Evolutionary conservation across 75 land plant genomes (phyloP).

Genomic region (Gnetum montanum): DNA sequence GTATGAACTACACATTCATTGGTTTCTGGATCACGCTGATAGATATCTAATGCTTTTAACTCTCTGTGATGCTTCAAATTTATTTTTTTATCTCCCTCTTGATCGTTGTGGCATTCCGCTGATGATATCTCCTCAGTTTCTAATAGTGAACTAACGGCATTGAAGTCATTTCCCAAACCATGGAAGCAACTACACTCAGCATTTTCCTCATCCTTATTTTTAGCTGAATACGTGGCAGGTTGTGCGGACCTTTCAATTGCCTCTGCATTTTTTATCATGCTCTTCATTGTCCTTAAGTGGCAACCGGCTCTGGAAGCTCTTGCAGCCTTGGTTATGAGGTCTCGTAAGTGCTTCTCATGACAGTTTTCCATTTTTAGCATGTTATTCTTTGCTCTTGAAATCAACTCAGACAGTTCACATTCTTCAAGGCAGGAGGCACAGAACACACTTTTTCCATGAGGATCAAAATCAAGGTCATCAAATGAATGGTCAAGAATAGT

Average conservation of each 20-base stretch:
- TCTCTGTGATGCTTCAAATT: background rate
- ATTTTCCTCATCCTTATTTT: background rate
- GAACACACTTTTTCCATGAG: background rate
- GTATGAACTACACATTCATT: background rate
- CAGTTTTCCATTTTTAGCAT: constrained; percentile 6
- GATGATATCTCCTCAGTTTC: background rate
- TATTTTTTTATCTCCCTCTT: background rate
- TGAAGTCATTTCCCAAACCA: background rate
- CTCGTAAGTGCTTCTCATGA: constrained; percentile 3
- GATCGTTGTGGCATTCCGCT: background rate
- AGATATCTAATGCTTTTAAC: background rate
- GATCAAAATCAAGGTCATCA: background rate
- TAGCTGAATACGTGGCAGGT: background rate
- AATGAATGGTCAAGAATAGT: background rate
- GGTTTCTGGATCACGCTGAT: background rate
- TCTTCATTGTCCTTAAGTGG: constrained; percentile 9
- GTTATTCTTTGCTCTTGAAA: constrained; percentile 5
- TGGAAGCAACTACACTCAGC: background rate
- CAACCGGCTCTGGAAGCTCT: constrained; percentile 10
- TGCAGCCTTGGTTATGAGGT: constrained; percentile 4
- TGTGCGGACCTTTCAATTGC: constrained; percentile 4
- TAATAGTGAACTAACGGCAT: background rate
- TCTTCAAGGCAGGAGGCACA: constrained; percentile 5
- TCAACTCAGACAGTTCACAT: constrained; percentile 4
- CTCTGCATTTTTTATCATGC: constrained; percentile 4